Conservation (phyloP, 2,329 filamentous ascomycete genomes). For the Talaromyces sp. region DNA sequence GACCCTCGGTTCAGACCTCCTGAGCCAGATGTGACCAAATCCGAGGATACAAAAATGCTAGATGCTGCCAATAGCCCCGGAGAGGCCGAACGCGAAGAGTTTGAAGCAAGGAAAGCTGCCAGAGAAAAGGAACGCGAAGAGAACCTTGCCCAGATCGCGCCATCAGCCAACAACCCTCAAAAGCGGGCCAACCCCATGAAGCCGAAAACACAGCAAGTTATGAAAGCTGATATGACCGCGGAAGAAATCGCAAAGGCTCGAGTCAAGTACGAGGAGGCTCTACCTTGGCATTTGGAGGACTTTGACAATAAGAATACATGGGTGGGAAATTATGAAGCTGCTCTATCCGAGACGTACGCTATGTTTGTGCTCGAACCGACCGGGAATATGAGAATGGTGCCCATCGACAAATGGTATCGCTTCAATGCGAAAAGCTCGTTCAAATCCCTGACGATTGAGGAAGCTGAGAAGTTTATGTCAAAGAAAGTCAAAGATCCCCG, state of each 20-base stretch:
- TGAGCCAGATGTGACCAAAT: conserved; percentile 46
- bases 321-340: conserved; percentile 85
- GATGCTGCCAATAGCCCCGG: conserved; percentile 50
- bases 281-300: conserved; percentile 96
- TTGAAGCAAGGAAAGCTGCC: conserved; percentile 62
- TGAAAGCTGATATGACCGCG: conserved; percentile 69
- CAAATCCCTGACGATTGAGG: conserved; percentile 70
- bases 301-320: conserved; percentile 93
- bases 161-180: conserved; percentile 63
- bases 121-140: conserved; percentile 79
- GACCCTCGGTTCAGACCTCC: conserved; percentile 63
- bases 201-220: conserved; percentile 83
- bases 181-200: conserved; percentile 61
- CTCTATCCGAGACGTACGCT: conserved; percentile 74
- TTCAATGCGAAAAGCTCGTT: conserved; percentile 54
- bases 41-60: conserved; percentile 26
- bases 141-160: conserved; percentile 89
- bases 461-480: conserved; percentile 78
- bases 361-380: conserved; percentile 71
- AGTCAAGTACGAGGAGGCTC: conserved; percentile 82
- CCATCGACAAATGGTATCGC: conserved; percentile 93
- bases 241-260: conserved; percentile 64
- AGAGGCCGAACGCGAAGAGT: conserved; percentile 58
- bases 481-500: conserved; percentile 70
- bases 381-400: conserved; percentile 74